Evolutionary conservation across 2,329 filamentous ascomycete species (phyloP), one percentile per base, ranked within the genome.

Genomic region (Tothia fuscella): DNA sequence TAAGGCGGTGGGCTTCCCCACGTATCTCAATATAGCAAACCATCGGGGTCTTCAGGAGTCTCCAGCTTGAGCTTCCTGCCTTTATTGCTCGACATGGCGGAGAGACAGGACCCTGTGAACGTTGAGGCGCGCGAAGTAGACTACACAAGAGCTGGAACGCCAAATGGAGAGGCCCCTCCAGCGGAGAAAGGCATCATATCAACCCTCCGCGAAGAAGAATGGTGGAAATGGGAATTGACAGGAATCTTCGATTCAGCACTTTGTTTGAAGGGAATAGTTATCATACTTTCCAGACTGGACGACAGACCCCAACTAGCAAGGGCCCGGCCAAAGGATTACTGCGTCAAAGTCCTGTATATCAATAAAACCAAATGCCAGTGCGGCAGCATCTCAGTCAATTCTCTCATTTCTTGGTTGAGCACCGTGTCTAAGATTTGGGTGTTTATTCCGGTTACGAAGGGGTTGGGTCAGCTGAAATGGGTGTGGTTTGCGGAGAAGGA

Each of bases 401-500:
- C 43, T 12, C 28, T 47, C 14, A 41, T 47, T 13, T 45, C 42
- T 6, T 24, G n/a, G 32, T 28, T 47, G 4, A 37, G 37, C 33
- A 47, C 42, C 10, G 42, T 42, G 16, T 29, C 22, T 3, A 41
- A 33, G 32, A 45, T 47, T 6, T 41, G 37, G 13, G 26, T 47
- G 6, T 22, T 47, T 3, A 45, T 47, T 34, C 45, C 45, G 2
- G 32, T 47, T 14, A 45, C 45, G 30, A 44, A 42, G 36, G 42
- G 42, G 4, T 24, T 44, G 14, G 42, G 38, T 12, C 42, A 45
- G 25, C 37, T 45, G 20, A 45, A 45, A 42, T 45, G 42, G 42
- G 42, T 45, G 16, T 47, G 40, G 38, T 46, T 46, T 31, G 43
- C 43, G 9, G 34, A 43, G 25, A 41, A 41, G 20, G 39, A 46